These are phyloP conservation scores for Dendrobium chrysotoxum DNA, from an alignment of 106 monocot species.

Conservation along the genomic window DNA sequence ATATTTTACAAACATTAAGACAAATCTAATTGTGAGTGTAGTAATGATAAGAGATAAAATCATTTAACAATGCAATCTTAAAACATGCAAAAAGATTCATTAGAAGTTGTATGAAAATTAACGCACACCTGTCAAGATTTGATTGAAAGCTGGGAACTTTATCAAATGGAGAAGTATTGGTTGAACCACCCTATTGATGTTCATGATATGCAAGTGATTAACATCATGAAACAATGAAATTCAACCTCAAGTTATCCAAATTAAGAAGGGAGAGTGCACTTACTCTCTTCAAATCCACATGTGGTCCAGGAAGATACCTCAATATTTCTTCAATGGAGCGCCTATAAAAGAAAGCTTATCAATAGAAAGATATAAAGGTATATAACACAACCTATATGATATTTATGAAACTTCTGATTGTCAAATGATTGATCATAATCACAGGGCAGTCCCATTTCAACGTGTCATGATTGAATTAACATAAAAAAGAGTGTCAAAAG, in stretches of 20 bases:
- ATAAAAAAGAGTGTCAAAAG: neutral
- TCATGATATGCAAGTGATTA: slow-evolving; percentile 5
- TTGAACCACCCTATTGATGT: slow-evolving; percentile 45
- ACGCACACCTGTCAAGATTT: slow-evolving; percentile 50
- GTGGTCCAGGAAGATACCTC: slow-evolving; percentile 85
- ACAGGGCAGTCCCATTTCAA: neutral
- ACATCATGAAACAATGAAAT: slow-evolving; percentile 1
- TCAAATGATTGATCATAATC: neutral
- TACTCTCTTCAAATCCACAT: slow-evolving; percentile 88
- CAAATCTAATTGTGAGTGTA: neutral
- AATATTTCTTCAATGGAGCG: slow-evolving; percentile 91
- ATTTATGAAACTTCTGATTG: neutral
- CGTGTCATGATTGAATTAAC: neutral
- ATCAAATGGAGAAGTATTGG: slow-evolving; percentile 30
- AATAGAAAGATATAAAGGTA: neutral
- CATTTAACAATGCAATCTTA: neutral
- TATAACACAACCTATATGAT: too few species aligned
- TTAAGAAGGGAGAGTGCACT: slow-evolving; percentile 10
- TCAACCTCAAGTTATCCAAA: neutral
- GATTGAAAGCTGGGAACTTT: slow-evolving; percentile 20
- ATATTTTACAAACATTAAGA: neutral
- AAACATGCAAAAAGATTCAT: neutral
- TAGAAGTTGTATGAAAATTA: neutral
- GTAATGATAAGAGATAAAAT: neutral
- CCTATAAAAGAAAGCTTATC: slow-evolving; percentile 36